Base-by-base conservation (phyloP, 1,139 yeast genomes). In the Sugiyamaella paludigena region DNA sequence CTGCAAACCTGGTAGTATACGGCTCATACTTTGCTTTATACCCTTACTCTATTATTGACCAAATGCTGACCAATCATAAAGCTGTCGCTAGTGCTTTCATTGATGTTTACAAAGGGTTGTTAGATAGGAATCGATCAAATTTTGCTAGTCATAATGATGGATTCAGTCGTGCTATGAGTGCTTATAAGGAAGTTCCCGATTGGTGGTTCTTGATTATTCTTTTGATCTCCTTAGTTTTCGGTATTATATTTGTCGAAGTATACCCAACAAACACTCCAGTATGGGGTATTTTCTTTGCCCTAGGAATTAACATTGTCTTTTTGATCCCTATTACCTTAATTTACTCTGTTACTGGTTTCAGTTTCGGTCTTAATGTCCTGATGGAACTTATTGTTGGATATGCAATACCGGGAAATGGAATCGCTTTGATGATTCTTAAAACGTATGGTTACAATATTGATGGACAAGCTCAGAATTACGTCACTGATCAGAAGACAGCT, bases 341-440 rank as follows among this genome's bases (percentile, higher is more conserved):
- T 73, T 55, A 74, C 67, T 58, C 86, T 4, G 74, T 75, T 29
- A 79, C 86, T 5, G 83, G 83, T 36, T 69, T 71, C 53, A 65
- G 71, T 35, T 68, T 80, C 53, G 79, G 81, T 16, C 71, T 82
- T 55, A 80, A 80, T 54, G 81, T 81, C 8, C 67, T 82, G 1
- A 61, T 81, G 35, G 78, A 72, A 57, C 73, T 84, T 6, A 73
- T 78, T 27, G 77, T 83, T 16, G 86, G 87, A 31, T 80, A 80
- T 57, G 80, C 83, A 7, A 58, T 80, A 43, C 84, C 83, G 35
- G 84, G 84, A 50, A 80, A 81, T 53, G 84, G 83, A 36, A 66
- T 72, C 48, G 85, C 86, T 2, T 66, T 80, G 55, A 80, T 77
- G 74, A 73, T 76, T 43, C 67, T 79, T 43, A 80, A 79, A 63